Evolutionary conservation across 2,329 filamentous ascomycete species (phyloP).

Genomic region (Ophiostoma triangulosporum): DNA sequence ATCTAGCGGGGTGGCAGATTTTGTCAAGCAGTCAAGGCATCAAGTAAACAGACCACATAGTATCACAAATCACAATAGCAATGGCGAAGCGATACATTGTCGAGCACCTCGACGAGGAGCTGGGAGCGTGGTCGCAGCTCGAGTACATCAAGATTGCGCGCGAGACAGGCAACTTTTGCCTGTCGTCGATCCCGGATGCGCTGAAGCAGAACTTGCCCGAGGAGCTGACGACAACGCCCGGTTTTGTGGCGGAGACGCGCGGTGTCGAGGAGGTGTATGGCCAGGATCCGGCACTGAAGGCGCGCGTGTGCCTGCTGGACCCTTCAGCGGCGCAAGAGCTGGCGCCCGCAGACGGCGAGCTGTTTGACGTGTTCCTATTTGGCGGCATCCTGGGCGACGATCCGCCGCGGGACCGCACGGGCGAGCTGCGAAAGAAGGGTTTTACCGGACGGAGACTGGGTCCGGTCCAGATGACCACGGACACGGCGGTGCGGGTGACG

Average conservation of each 20-base stretch:
- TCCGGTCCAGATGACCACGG: constrained; percentile 94
- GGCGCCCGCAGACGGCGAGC: constrained; percentile 63
- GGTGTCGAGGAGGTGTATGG: constrained; percentile 77
- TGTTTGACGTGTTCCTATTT: constrained; percentile 86
- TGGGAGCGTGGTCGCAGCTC: constrained; percentile 85
- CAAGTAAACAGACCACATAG: neutral
- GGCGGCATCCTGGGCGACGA: constrained; percentile 94
- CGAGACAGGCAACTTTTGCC: constrained; percentile 68
- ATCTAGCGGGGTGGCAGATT: neutral
- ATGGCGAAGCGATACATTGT: constrained; percentile 68
- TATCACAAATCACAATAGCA: too few relatives aligned
- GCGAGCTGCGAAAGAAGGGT: constrained; percentile 88
- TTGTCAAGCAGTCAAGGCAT: neutral
- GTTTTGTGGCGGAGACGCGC: constrained; percentile 58
- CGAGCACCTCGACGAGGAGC: constrained; percentile 89
- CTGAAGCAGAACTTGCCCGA: constrained; percentile 46
- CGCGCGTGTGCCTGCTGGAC: constrained; percentile 9
- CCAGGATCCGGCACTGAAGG: constrained; percentile 41
- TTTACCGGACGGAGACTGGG: constrained; percentile 79
- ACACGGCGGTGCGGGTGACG: constrained; percentile 90
- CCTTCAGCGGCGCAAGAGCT: constrained; percentile 47
- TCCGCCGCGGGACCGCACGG: constrained; percentile 85
- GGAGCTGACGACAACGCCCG: constrained; percentile 38
- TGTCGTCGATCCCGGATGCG: constrained; percentile 63
- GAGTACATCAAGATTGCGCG: constrained; percentile 81